phyloP scores from a whole-genome alignment of 169 alveolate species.

The Plasmodium relictum region DNA sequence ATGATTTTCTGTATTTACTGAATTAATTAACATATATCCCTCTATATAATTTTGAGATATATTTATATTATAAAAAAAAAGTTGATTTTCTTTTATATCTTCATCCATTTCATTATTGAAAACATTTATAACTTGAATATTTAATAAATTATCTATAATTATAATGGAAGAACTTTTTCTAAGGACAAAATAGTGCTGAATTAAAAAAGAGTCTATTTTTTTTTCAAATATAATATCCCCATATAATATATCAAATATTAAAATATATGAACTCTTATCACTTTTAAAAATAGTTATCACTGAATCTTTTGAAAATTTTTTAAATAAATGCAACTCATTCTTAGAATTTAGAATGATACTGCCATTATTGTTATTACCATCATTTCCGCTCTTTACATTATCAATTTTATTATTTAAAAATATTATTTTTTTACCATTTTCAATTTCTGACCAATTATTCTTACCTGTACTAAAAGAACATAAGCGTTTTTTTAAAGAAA shows the following conservation, averaged over 20 bases:
- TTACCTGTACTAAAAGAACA: conserved; percentile 15
- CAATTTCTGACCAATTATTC: conserved; percentile 67
- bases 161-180: conserved; percentile 17
- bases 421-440: conserved; percentile 35
- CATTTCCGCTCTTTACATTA: neutral
- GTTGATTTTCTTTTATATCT: conserved; percentile 28
- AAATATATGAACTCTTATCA: conserved; percentile 32
- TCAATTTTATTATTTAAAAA: conserved; percentile 6
- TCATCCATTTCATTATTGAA: neutral
- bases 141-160: conserved; percentile 30
- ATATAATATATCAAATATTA: conserved; percentile 52
- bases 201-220: conserved; percentile 47
- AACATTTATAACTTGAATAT: conserved; percentile 22
- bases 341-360: conserved; percentile 10
- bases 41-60: conserved; percentile 17
- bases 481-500: conserved; percentile 17
- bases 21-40: conserved; percentile 33
- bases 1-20: neutral
- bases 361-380: neutral
- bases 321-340: conserved; percentile 33
- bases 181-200: conserved; percentile 39
- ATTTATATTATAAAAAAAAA: conserved; percentile 51
- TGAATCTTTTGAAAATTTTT: conserved; percentile 62
- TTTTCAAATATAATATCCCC: conserved; percentile 48
- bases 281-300: conserved; percentile 41